Evolutionary conservation across 768 basidiomycete genomes (phyloP).

Genomic region (Strobilomyces confusus): DNA sequence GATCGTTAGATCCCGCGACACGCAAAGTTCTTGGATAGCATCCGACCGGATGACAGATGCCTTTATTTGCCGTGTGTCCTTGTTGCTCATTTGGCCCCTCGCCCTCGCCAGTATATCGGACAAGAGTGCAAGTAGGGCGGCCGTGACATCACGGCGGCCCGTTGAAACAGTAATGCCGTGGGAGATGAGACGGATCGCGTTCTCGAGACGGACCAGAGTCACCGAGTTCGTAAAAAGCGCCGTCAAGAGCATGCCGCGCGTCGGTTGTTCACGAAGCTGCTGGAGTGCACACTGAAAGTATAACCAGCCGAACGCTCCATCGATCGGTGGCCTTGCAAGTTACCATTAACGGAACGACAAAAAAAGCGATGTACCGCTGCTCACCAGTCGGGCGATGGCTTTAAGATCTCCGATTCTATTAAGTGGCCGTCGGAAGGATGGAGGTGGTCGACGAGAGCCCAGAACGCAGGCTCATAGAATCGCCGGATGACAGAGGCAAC

Average conservation of each 20-base stretch:
- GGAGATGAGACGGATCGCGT: constrained; percentile 35
- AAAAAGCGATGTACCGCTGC: constrained; percentile 4
- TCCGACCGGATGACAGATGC: constrained; percentile 36
- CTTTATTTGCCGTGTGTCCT: constrained; percentile 38
- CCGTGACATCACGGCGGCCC: constrained; percentile 21
- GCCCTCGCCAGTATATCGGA: constrained; percentile 35
- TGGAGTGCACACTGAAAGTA: constrained; percentile 35
- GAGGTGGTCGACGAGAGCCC: constrained; percentile 40
- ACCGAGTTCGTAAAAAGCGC: constrained; percentile 27
- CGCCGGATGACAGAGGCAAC: constrained; percentile 37
- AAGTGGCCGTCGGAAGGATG: constrained; percentile 40
- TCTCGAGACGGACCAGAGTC: constrained; percentile 31
- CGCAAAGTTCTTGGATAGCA: constrained; percentile 34
- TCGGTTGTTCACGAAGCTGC: constrained; percentile 17
- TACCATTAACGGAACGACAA: background rate
- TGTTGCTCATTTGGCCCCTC: constrained; percentile 21
- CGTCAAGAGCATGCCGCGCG: constrained; percentile 35
- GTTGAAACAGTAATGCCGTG: constrained; percentile 31
- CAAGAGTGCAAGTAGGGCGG: constrained; percentile 37
- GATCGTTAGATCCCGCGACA: constrained; percentile 23
- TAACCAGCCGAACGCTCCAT: constrained; percentile 40
- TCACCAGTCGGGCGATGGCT: constrained; percentile 24
- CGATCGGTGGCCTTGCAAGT: constrained; percentile 8
- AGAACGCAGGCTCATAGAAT: constrained; percentile 41
- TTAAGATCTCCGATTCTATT: constrained; percentile 34